A percentile compares a stretch with the other conserved stretches of the same genome.
Evolutionary conservation across 495 filamentous ascomycete genomes (phyloP).

Genomic region (Penicillium macrosclerotiorum): DNA sequence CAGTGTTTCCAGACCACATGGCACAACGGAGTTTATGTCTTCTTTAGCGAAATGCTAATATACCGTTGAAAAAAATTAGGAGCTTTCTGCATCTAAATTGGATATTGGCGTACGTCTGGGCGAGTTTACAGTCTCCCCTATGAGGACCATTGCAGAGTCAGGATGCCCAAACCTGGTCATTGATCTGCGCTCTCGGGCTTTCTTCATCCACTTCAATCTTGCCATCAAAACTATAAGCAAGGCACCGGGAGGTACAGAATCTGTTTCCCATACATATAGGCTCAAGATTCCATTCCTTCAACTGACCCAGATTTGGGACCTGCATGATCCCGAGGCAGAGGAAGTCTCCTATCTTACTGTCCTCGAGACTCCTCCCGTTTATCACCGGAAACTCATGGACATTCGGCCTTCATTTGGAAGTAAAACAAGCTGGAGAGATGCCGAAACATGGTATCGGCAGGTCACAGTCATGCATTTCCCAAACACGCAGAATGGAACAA

Average conservation of each 20-base stretch:
- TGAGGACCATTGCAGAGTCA: conserved; percentile 24
- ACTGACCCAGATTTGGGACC: conserved; percentile 54
- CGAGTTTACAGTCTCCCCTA: conserved; percentile 25
- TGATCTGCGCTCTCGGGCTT: conserved; percentile 24
- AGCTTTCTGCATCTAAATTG: conserved; percentile 25
- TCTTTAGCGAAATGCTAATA: neutral
- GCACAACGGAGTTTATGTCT: neutral
- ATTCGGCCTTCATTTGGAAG: conserved; percentile 36
- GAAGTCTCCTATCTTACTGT: conserved; percentile 53
- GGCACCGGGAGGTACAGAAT: no score
- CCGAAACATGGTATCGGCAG: conserved; percentile 72
- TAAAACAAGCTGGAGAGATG: conserved; percentile 57
- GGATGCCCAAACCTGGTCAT: conserved; percentile 17
- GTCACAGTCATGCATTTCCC: conserved; percentile 62
- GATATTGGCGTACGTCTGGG: conserved; percentile 33
- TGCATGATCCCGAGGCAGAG: conserved; percentile 28
- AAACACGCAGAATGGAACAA: conserved; percentile 24
- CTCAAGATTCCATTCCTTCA: conserved; percentile 65
- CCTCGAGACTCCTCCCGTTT: conserved; percentile 62
- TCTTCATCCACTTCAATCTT: conserved; percentile 30
- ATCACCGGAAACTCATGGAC: conserved; percentile 55
- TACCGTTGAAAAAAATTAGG: conserved; percentile 12
- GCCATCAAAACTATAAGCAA: no score
- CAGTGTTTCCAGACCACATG: neutral
- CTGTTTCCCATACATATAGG: no score